Evolutionary conservation across 257 asterid species (phyloP).

Genomic region (Eucommia ulmoides): DNA sequence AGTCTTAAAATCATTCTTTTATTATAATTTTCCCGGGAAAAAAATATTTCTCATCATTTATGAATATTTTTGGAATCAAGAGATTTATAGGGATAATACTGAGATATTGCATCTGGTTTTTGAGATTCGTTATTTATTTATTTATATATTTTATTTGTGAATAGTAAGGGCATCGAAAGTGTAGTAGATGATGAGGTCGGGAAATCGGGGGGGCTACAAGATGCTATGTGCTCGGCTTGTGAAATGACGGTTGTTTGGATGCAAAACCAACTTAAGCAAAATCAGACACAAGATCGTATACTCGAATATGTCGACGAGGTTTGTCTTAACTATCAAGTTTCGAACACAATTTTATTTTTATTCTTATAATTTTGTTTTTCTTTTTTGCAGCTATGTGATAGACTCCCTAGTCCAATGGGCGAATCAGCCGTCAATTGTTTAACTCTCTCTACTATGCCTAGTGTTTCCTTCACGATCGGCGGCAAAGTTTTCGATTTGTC

Average conservation of each 20-base stretch:
- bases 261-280: slow-evolving; percentile 78
- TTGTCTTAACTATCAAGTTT: neutral
- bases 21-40: neutral
- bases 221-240: slow-evolving; percentile 82
- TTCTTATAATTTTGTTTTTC: neutral
- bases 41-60: no score
- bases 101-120: neutral
- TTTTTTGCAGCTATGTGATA: slow-evolving; percentile 67
- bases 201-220: slow-evolving; percentile 38
- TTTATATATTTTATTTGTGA: neutral
- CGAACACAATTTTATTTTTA: neutral
- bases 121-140: neutral
- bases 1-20: neutral
- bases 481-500: slow-evolving; percentile 64
- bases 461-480: slow-evolving; percentile 76
- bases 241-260: slow-evolving; percentile 99
- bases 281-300: slow-evolving; percentile 71
- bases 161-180: slow-evolving; percentile 72
- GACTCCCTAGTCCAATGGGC: slow-evolving; percentile 91
- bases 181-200: slow-evolving; percentile 60
- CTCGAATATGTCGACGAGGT: slow-evolving; percentile 80
- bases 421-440: slow-evolving; percentile 88
- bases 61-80: no score
- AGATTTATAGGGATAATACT: neutral
- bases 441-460: slow-evolving; percentile 60